Base-by-base conservation (phyloP, 1,284 basidiomycete genomes). In the Marasmius sp. region DNA sequence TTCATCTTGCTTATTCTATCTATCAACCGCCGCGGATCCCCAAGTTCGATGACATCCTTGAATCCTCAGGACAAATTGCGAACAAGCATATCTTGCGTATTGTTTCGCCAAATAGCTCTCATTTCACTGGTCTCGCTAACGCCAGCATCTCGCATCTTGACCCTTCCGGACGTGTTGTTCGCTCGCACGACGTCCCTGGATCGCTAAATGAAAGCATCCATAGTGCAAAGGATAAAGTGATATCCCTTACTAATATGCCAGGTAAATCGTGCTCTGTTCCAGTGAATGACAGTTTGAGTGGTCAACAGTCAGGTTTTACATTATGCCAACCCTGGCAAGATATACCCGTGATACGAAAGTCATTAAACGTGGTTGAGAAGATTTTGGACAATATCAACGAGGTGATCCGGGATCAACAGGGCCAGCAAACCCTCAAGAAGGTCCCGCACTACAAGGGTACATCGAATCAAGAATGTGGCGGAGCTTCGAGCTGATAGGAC, bases 171-270 rank as follows among this genome's bases (percentile, higher is more conserved):
- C n/a, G n/a, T n/a, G n/a, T n/a, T n/a, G n/a, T n/a, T n/a, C n/a
- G n/a, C n/a, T n/a, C n/a, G n/a, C n/a, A n/a, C n/a, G n/a, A n/a
- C n/a, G n/a, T n/a, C n/a, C n/a, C n/a, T n/a, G n/a, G n/a, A n/a
- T n/a, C n/a, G n/a, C n/a, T n/a, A n/a, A n/a, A n/a, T n/a, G n/a
- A n/a, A n/a, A n/a, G n/a, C n/a, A n/a, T n/a, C n/a, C n/a, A n/a
- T n/a, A 95, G 93, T 98, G 95, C 96, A 98, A 86, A 88, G 95
- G 12, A 87, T 97, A 58, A 97, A 95, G 0, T 83, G 94, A 62
- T 98, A 97, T 72, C 95, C 95, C 0, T 80, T 98, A 0, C 80
- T 98, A 37, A 87, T 97, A 65, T 87, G 87, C 60, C 93, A 95
- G 76, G 88, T 86, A 57, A 33, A 5, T 27, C 22, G 18, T 37